Evolutionary conservation across 2,329 filamentous ascomycete species (phyloP).

Genomic region (Cordyceps farinosa): DNA sequence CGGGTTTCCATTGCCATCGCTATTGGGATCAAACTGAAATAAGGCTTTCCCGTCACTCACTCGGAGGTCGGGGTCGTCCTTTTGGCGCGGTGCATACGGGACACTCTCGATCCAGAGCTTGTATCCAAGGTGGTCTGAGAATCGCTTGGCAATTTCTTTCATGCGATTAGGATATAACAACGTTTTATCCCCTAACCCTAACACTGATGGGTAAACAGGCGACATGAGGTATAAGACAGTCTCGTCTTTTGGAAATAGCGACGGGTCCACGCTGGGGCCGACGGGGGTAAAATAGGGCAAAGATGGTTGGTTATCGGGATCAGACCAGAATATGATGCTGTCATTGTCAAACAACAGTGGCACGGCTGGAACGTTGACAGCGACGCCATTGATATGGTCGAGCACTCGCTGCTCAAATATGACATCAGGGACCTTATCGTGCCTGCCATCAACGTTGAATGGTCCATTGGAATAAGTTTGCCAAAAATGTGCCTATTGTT

Average conservation of each 20-base stretch:
- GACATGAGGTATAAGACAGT: neutral
- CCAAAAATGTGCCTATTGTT: neutral
- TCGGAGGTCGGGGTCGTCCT: no score
- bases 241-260: neutral
- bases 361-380: neutral
- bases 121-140: neutral
- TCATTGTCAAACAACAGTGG: neutral
- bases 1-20: neutral
- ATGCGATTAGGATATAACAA: neutral
- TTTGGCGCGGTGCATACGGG: neutral
- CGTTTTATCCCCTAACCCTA: no score
- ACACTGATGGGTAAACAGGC: neutral
- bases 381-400: neutral
- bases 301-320: neutral
- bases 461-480: slow-evolving; percentile 1
- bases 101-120: neutral
- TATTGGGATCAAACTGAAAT: slow-evolving; percentile 1
- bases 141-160: neutral
- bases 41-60: neutral
- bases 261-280: neutral
- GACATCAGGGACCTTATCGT: neutral
- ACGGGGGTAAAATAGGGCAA: neutral
- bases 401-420: neutral
- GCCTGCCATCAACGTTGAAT: neutral
- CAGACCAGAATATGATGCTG: neutral